Percentiles rank a stretch among this genome's conserved stretches.
Evolutionary conservation across 495 filamentous ascomycete species (phyloP).

Genomic region (Entonaema liquescens): DNA sequence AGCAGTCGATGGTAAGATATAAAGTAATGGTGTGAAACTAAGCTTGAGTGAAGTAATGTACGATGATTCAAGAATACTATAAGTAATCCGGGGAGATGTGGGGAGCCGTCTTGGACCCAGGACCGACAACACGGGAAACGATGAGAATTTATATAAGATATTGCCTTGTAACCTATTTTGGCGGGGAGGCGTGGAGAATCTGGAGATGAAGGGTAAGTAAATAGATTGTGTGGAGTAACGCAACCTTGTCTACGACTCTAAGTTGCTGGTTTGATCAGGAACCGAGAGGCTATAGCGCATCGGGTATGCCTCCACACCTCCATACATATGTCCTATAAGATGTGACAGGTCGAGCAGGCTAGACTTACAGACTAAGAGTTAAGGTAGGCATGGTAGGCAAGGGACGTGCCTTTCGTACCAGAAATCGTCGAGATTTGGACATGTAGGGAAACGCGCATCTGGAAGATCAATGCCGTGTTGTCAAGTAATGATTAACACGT

Average conservation of each 20-base stretch:
- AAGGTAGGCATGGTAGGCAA: conserved; percentile 23
- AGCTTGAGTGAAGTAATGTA: conserved; percentile 30
- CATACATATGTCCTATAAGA: conserved; percentile 36
- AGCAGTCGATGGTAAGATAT: conserved; percentile 13
- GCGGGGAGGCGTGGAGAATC: conserved; percentile 45
- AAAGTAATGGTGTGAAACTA: conserved; percentile 22
- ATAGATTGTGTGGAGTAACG: conserved; percentile 47
- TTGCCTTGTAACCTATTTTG: conserved; percentile 42
- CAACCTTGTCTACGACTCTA: conserved; percentile 34
- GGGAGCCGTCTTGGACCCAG: conserved; percentile 40
- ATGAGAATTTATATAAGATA: conserved; percentile 49
- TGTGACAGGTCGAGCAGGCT: conserved; percentile 41
- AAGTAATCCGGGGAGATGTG: conserved; percentile 38
- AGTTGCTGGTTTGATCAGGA: conserved; percentile 43
- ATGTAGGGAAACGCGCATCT: conserved; percentile 44
- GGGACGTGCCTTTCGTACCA: conserved; percentile 42
- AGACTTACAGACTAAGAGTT: conserved; percentile 29
- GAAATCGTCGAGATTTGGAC: conserved; percentile 29
- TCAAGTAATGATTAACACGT: conserved; percentile 38
- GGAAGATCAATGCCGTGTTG: conserved; percentile 46
- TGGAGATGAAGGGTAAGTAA: conserved; percentile 44
- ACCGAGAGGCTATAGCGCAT: conserved; percentile 42
- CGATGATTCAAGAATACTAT: conserved; percentile 34
- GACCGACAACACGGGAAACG: conserved; percentile 42
- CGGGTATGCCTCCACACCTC: conserved; percentile 44